Conservation (phyloP, 106 monocot species). For the Dendrobium catenatum region DNA sequence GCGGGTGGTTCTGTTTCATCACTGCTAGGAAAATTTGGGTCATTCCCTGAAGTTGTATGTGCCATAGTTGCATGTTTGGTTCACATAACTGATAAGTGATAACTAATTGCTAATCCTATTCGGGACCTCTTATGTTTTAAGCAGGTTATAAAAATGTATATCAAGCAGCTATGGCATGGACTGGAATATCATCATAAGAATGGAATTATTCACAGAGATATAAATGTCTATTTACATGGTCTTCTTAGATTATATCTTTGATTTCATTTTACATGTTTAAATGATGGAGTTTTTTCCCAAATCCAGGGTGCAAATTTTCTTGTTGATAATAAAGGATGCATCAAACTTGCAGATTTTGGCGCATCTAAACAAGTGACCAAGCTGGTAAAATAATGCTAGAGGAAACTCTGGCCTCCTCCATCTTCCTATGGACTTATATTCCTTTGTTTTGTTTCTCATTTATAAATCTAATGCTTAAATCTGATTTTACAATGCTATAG, state of each 20-base stretch:
- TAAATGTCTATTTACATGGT: conserved; percentile 43
- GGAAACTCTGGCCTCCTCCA: background rate
- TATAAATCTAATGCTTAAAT: background rate
- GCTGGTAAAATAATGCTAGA: conserved; percentile 42
- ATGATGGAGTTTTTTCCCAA: background rate
- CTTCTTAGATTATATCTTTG: background rate
- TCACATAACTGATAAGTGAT: background rate
- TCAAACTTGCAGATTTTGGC: conserved; percentile 96
- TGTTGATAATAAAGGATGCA: conserved; percentile 95
- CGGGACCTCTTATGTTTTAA: background rate
- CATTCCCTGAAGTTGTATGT: conserved; percentile 90
- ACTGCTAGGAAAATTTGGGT: conserved; percentile 85
- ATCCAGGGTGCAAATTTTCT: conserved; percentile 91
- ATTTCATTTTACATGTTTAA: background rate
- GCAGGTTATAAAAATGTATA: conserved; percentile 94
- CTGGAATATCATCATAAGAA: conserved; percentile 91
- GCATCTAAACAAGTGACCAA: conserved; percentile 94
- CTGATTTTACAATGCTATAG: too few species aligned
- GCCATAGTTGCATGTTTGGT: background rate
- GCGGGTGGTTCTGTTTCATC: conserved; percentile 94
- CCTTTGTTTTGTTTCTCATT: background rate
- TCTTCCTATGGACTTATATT: background rate
- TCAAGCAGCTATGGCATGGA: conserved; percentile 77
- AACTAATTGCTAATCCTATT: background rate
- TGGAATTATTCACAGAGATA: conserved; percentile 95